Base-by-base conservation (phyloP, 768 basidiomycete genomes). In the Mycena metata region DNA sequence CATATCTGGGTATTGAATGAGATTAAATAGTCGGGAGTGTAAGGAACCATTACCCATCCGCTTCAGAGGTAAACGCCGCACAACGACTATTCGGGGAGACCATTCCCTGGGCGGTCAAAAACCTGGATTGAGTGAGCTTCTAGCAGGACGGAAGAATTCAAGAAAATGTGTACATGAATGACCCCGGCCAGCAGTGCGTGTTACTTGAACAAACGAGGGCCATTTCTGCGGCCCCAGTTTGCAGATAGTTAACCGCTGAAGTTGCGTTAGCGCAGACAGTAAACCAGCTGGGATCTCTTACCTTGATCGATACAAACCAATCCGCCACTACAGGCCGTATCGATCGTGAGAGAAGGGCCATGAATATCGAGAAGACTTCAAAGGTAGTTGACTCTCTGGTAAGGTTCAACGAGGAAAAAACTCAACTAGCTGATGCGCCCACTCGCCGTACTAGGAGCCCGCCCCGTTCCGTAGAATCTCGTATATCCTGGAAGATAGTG, bases 261-360 rank as follows among this genome's bases (percentile, higher is more conserved):
- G 33, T 13, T 19, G 9, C 2, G 23, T 54, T n/a, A 50, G 57
- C 26, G 39, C 17, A 23, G 23, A 12, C 9, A 9, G 12, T 36
- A 13, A 17, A 8, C 60, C 10, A 26, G 5, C 17, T 21, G 39
- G 23, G 5, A 21, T 46, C 36, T 21, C 43, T 30, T 35, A 69
- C 71, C 71, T 45, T 66, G 67, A 26, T 72, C 71, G 21, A 72
- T 55, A 58, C 63, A 64, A 9, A 72, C 71, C 35, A 72, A 33
- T n/a, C 71, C 71, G 13, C 71, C 71, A 24, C 63, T 66, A 36
- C 71, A 72, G 11, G 71, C 71, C 17, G 71, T 72, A 17, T 72
- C 71, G 8, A 72, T 50, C 2, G 71, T 66, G 13, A 72, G 7
- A 10, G 71, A 72, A 26, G 71, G 71, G 16, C 71, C 71, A 47